A percentile compares a stretch with the other conserved stretches of the same genome.
Conservation (phyloP, 176 grass and related monocot genomes). For the Phoenix roebelenii region DNA sequence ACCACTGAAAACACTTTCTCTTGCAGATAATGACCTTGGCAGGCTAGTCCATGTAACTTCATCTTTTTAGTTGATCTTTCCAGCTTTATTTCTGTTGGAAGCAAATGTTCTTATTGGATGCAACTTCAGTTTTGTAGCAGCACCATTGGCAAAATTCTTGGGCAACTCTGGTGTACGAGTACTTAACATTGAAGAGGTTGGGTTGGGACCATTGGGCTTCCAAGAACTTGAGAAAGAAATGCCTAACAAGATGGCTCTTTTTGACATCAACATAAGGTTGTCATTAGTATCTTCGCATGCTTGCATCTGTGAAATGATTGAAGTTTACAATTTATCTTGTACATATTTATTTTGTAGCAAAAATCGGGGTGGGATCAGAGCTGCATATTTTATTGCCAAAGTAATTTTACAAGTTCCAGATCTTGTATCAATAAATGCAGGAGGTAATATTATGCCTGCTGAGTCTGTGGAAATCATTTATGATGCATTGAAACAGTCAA, state of each 20-base stretch:
- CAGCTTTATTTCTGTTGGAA: background rate
- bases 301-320: conserved; percentile 2
- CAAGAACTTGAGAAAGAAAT: conserved; percentile 44
- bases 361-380: conserved; percentile 18
- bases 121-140: conserved; percentile 37
- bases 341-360: conserved; percentile 32
- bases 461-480: conserved; percentile 45
- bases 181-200: conserved; percentile 52
- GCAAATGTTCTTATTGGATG: conserved; percentile 4
- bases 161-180: conserved; percentile 33
- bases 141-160: conserved; percentile 45
- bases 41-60: conserved; percentile 29
- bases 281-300: background rate
- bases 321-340: background rate
- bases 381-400: conserved; percentile 33
- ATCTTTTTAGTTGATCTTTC: background rate
- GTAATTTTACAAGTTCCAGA: conserved; percentile 33
- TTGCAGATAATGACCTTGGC: conserved; percentile 76
- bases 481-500: conserved; percentile 23
- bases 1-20: conserved; percentile 54
- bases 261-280: conserved; percentile 59
- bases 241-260: conserved; percentile 33
- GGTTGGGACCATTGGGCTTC: conserved; percentile 44
- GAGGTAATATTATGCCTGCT: conserved; percentile 35
- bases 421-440: conserved; percentile 34